Conservation (phyloP, 192 early-diverging fungal species). For the Coemansia sp. region DNA sequence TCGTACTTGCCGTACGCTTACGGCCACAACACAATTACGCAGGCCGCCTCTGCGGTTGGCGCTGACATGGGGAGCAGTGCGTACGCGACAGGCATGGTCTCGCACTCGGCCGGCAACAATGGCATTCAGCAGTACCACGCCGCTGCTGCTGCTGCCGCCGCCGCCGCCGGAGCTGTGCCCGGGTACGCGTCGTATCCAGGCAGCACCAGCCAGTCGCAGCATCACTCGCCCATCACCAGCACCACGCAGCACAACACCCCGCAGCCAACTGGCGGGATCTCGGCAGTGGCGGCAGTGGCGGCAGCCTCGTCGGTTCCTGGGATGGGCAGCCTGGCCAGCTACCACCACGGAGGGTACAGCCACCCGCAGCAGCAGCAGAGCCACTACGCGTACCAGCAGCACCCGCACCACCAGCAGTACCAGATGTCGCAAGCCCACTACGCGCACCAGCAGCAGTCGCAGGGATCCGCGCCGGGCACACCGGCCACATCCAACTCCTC, state of each 20-base stretch:
- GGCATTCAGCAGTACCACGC: conserved; percentile 21
- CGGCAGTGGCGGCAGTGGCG: conserved; percentile 24
- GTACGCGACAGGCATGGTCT: conserved; percentile 17
- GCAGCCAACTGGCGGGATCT: conserved; percentile 17
- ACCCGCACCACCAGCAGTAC: conserved; percentile 20
- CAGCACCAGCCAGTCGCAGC: conserved; percentile 51
- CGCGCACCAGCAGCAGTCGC: conserved; percentile 20
- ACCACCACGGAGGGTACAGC: conserved; percentile 40
- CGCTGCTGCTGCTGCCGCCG: conserved; percentile 11
- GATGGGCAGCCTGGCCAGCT: conserved; percentile 44
- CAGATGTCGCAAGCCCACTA: conserved; percentile 17
- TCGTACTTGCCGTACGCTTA: conserved; percentile 41
- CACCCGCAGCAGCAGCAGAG: conserved; percentile 26
- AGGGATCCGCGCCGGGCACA: conserved; percentile 18
- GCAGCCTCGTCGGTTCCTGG: conserved; percentile 35
- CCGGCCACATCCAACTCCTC: conserved; percentile 22
- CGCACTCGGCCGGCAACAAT: background rate
- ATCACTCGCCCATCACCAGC: conserved; percentile 48
- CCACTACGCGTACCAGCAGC: conserved; percentile 38
- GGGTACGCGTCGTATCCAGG: conserved; percentile 46
- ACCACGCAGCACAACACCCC: conserved; percentile 28
- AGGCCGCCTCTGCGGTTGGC: conserved; percentile 33
- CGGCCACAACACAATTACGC: conserved; percentile 39
- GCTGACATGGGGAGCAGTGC: conserved; percentile 12
- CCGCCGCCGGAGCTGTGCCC: conserved; percentile 24